phyloP scores from a whole-genome alignment of 2,329 filamentous ascomycete genomes.

The Penicillium decumbens region DNA sequence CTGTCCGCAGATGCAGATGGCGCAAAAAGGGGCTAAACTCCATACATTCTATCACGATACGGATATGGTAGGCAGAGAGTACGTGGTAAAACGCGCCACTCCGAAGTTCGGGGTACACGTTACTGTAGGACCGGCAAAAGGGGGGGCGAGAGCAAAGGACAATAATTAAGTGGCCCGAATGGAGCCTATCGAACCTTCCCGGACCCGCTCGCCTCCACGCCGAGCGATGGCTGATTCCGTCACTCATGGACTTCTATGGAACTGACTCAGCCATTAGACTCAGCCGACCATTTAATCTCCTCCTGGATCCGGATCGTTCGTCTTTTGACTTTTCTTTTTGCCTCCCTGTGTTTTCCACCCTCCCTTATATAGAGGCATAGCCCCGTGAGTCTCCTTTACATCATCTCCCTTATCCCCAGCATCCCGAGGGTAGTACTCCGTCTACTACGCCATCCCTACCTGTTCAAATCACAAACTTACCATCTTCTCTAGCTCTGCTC shows the following conservation, averaged over 20 bases:
- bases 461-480: background rate
- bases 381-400: background rate
- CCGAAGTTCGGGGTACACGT: conserved; percentile 3
- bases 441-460: conserved; percentile 7
- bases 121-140: background rate
- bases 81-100: conserved; percentile 4
- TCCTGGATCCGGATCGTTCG: background rate
- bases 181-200: conserved; percentile 19
- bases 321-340: conserved; percentile 2
- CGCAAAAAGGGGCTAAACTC: conserved; percentile 5
- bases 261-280: conserved; percentile 20
- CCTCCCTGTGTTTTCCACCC: conserved; percentile 2
- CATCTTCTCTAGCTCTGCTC: background rate
- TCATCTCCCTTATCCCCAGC: conserved; percentile 6
- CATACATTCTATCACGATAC: background rate
- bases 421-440: conserved; percentile 2
- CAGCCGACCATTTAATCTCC: conserved; percentile 5
- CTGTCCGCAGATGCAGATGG: conserved; percentile 6
- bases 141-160: background rate
- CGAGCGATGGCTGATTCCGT: conserved; percentile 18
- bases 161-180: background rate
- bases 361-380: background rate
- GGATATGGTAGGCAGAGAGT: background rate
- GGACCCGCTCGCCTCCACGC: conserved; percentile 21
- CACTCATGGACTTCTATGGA: conserved; percentile 10